These are phyloP conservation scores for Suillus sp. DNA, from an alignment of 768 basidiomycete species.

Conservation along the genomic window DNA sequence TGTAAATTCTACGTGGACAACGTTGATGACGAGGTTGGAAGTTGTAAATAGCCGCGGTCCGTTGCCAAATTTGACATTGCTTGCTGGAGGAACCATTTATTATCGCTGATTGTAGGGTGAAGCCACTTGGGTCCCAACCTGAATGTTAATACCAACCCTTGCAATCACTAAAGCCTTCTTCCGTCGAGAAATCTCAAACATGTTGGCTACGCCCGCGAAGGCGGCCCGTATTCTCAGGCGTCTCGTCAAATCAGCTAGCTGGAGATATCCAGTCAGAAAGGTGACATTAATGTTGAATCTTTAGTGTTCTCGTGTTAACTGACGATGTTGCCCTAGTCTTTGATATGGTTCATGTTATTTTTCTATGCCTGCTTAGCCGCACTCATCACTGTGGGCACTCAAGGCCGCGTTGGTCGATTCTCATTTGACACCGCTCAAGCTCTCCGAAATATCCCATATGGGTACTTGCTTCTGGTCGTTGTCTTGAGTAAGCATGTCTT, in stretches of 20 bases:
- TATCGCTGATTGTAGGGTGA: not conserved
- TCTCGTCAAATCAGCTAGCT: constrained; percentile 25
- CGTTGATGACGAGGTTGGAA: not conserved
- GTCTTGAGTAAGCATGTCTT: constrained; percentile 57
- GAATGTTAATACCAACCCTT: not conserved
- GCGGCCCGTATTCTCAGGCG: constrained; percentile 29
- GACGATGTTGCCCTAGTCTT: constrained; percentile 41
- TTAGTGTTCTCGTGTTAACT: not conserved
- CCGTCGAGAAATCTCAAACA: not conserved
- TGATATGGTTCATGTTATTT: constrained; percentile 56
- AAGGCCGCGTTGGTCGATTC: constrained; percentile 66
- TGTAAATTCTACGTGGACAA: not conserved
- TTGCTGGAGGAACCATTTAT: not conserved
- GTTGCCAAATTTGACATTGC: not conserved
- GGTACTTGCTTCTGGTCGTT: constrained; percentile 58
- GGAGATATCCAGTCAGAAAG: constrained; percentile 58
- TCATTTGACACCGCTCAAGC: constrained; percentile 67
- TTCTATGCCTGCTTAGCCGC: constrained; percentile 53
- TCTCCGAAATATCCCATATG: constrained; percentile 58
- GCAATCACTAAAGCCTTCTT: constrained; percentile 26
- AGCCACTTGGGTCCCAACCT: not conserved
- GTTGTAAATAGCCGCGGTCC: not conserved
- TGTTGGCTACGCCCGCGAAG: not conserved
- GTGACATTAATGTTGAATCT: constrained; percentile 31
- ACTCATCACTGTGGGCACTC: constrained; percentile 55